Evolutionary conservation across 1,284 basidiomycete species (phyloP).

Genomic region (Ganoderma lucidum): DNA sequence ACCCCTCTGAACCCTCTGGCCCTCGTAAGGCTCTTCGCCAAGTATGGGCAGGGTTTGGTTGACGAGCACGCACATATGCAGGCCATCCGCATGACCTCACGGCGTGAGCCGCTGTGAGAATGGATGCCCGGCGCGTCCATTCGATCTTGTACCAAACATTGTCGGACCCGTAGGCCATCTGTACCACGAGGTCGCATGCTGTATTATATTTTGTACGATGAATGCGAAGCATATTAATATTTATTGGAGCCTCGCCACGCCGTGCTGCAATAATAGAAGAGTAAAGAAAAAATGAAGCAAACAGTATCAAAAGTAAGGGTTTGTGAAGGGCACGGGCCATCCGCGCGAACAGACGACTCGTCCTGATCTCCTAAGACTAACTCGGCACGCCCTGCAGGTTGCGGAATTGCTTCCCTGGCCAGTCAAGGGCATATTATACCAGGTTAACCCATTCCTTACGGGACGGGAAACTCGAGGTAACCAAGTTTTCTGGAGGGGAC

Average conservation of each 20-base stretch:
- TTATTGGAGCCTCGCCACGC: background rate
- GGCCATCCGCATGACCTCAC: conserved; percentile 7
- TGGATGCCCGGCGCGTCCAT: conserved; percentile 8
- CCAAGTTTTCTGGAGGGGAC: conserved; percentile 93
- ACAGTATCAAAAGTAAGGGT: conserved; percentile 61
- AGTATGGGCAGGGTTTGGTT: conserved; percentile 8
- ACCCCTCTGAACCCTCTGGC: conserved; percentile 6
- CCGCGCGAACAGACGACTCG: conserved; percentile 80
- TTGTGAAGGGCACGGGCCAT: conserved; percentile 75
- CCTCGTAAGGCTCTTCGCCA: conserved; percentile 13
- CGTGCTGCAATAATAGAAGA: background rate
- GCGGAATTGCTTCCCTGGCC: conserved; percentile 92
- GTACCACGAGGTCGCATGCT: background rate
- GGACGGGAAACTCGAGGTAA: conserved; percentile 63
- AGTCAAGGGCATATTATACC: conserved; percentile 84
- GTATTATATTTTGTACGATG: background rate
- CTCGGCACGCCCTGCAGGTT: conserved; percentile 83
- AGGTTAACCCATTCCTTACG: conserved; percentile 68
- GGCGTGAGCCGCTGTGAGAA: background rate
- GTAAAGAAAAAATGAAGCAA: background rate
- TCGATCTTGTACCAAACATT: background rate
- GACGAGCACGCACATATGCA: conserved; percentile 13
- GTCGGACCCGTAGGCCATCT: background rate
- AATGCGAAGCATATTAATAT: background rate
- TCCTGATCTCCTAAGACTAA: conserved; percentile 90